Evolutionary conservation across 495 filamentous ascomycete genomes (phyloP).

Genomic region (Bacidia rubella): DNA sequence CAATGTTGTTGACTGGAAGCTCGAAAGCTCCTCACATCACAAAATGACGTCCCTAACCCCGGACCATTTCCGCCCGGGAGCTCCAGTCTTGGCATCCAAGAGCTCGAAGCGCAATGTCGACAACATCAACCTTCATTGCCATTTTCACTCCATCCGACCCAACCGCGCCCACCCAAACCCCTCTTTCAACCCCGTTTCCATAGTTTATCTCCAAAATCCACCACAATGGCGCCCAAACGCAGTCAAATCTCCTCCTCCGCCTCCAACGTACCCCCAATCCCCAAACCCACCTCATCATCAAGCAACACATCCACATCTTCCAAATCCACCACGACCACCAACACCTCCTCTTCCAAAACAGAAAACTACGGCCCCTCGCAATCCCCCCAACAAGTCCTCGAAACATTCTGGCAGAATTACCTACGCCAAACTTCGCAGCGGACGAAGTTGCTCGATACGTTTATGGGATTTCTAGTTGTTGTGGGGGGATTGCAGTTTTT

Average conservation of each 20-base stretch:
- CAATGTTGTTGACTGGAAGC: background rate
- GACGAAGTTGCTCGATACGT: slow-evolving; percentile 81
- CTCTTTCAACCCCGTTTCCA: background rate
- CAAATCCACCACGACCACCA: slow-evolving; percentile 25
- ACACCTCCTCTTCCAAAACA: slow-evolving; percentile 33
- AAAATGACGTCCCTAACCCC: background rate
- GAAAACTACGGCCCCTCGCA: slow-evolving; percentile 20
- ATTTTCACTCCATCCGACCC: background rate
- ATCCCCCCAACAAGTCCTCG: slow-evolving; percentile 38
- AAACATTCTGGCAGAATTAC: slow-evolving; percentile 60
- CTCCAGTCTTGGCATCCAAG: background rate
- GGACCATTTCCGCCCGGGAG: background rate
- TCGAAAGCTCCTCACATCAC: background rate
- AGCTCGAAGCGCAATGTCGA: background rate
- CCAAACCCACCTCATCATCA: slow-evolving; percentile 18
- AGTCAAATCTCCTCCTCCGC: slow-evolving; percentile 22
- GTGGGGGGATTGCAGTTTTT: slow-evolving; percentile 83
- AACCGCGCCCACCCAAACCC: background rate
- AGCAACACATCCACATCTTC: slow-evolving; percentile 22
- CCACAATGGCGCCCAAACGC: slow-evolving; percentile 38
- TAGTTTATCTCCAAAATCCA: background rate
- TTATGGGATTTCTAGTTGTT: slow-evolving; percentile 78
- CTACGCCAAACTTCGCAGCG: slow-evolving; percentile 67
- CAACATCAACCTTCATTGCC: background rate
- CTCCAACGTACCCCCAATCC: slow-evolving; percentile 22